Conservation (phyloP, 2,329 filamentous ascomycete genomes). For the Neonectria magnoliae region DNA sequence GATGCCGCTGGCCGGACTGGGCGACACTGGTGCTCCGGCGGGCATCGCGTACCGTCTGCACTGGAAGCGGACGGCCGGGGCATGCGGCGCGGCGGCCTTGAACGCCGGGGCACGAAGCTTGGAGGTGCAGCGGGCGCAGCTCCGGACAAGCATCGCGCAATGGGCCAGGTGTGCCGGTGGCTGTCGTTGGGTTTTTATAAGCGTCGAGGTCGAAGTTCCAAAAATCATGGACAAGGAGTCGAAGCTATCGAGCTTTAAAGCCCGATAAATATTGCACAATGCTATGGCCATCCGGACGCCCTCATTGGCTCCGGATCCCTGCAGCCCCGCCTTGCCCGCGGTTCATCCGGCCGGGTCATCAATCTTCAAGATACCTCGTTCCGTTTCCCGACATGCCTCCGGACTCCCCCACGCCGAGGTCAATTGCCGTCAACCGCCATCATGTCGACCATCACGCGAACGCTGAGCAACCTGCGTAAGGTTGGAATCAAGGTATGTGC, state of each 20-base stretch:
- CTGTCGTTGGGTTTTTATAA: constrained; percentile 9
- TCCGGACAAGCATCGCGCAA: constrained; percentile 48
- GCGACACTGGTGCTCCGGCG: constrained; percentile 43
- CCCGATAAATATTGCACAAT: constrained; percentile 27
- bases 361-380: constrained; percentile 36
- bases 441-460: constrained; percentile 94
- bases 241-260: constrained; percentile 7
- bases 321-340: constrained; percentile 34
- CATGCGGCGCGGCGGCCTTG: constrained; percentile 38
- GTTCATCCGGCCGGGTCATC: constrained; percentile 43
- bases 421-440: constrained; percentile 51
- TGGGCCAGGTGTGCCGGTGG: constrained; percentile 2
- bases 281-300: constrained; percentile 23
- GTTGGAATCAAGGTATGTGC: constrained; percentile 83
- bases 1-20: constrained; percentile 32
- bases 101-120: constrained; percentile 40
- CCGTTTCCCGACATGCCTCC: constrained; percentile 24
- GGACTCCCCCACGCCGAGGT: constrained; percentile 28
- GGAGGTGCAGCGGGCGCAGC: constrained; percentile 46
- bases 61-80: constrained; percentile 47
- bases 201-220: constrained; percentile 9
- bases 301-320: constrained; percentile 23
- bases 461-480: constrained; percentile 85
- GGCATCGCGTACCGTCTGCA: constrained; percentile 55
- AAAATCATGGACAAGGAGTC: not conserved